phyloP scores from a whole-genome alignment of 169 alveolate genomes.

The Plasmodium coatneyi region DNA sequence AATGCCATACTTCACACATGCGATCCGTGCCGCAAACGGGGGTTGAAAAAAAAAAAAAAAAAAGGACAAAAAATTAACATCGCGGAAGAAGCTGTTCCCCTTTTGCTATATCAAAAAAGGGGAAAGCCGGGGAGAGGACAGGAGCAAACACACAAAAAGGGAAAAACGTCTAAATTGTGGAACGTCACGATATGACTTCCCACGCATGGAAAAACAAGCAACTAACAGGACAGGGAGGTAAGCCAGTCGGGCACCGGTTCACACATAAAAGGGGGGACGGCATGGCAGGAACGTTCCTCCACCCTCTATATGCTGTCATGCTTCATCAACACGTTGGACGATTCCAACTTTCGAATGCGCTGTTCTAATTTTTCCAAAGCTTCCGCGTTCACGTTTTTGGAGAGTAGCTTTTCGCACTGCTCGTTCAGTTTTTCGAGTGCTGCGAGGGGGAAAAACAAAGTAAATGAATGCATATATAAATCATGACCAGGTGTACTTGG shows the following conservation, averaged over 20 bases:
- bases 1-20: background rate
- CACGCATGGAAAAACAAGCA: background rate
- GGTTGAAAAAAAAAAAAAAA: background rate
- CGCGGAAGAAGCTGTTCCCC: background rate
- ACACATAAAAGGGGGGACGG: background rate
- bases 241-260: background rate
- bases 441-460: background rate
- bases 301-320: slow-evolving; percentile 26
- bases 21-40: background rate
- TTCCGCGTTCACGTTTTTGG: slow-evolving; percentile 43
- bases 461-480: background rate
- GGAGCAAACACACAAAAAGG: background rate
- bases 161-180: background rate
- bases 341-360: slow-evolving; percentile 65
- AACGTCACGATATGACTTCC: background rate
- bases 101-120: background rate
- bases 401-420: slow-evolving; percentile 62
- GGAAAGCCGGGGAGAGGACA: background rate
- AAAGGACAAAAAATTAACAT: background rate
- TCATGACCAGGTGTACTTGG: background rate
- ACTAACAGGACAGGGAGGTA: background rate
- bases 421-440: slow-evolving; percentile 64
- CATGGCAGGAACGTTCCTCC: background rate
- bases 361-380: slow-evolving; percentile 49
- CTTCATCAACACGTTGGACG: slow-evolving; percentile 21